Evolutionary conservation across 2,329 filamentous ascomycete genomes (phyloP).

Genomic region (Diplodia scrobiculata): DNA sequence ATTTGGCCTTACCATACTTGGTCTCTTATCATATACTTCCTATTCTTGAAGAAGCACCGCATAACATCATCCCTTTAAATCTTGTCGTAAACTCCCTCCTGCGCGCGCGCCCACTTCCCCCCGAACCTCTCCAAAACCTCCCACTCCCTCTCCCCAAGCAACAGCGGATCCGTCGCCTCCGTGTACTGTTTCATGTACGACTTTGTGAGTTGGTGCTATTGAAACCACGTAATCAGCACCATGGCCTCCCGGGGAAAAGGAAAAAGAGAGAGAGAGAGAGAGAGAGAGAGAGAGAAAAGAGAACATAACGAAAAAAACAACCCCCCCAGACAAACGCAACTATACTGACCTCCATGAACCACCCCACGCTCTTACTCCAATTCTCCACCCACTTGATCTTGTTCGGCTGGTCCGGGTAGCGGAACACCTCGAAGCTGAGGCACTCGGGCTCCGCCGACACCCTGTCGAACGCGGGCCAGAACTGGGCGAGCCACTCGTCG

Average conservation of each 20-base stretch:
- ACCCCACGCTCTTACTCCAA: conserved; percentile 3
- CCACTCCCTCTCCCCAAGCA: conserved; percentile 5
- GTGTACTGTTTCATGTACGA: conserved; percentile 7
- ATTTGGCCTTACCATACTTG: too few relatives aligned
- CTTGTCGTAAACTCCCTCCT: conserved; percentile 13
- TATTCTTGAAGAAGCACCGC: too few relatives aligned
- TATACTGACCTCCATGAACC: conserved; percentile 7
- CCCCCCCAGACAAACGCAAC: too few relatives aligned
- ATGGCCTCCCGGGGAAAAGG: not conserved
- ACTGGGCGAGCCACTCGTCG: conserved; percentile 8
- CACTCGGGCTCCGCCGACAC: conserved; percentile 15
- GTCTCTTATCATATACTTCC: too few relatives aligned
- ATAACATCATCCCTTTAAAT: not conserved
- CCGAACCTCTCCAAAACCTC: conserved; percentile 17
- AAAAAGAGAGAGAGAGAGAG: too few relatives aligned
- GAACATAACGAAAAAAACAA: too few relatives aligned
- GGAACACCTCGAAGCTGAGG: conserved; percentile 20
- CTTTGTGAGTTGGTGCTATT: conserved; percentile 11
- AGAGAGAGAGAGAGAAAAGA: too few relatives aligned
- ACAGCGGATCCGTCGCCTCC: not conserved
- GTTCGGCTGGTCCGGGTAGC: conserved; percentile 6
- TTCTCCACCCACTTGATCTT: conserved; percentile 25
- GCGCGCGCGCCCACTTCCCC: not conserved
- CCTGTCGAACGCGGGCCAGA: not conserved
- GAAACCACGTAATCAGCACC: too few relatives aligned